Base-by-base conservation (phyloP, 2,329 filamentous ascomycete genomes). In the Aaosphaeria arxii region DNA sequence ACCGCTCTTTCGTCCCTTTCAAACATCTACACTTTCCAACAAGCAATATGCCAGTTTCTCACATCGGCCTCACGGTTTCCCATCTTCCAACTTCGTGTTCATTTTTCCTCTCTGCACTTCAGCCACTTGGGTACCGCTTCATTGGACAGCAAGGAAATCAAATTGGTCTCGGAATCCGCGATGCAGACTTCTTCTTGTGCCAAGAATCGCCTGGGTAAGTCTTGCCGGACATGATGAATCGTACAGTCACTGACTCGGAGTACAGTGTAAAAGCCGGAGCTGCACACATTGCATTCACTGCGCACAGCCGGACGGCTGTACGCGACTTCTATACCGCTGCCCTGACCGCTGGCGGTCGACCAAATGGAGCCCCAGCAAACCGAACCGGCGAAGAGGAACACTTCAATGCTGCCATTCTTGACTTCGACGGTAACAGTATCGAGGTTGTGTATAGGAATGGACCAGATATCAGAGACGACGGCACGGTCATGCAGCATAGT, bases 361-460 rank as follows among this genome's bases (percentile, higher is more conserved):
- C 82, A 28, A 80, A 83, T 59, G 80, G 80, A 32, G 74, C 81
- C 42, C 81, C 79, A 58, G 74, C 75, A 58, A 61, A 73, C 62
- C 74, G 81, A 48, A 78, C 80, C 62, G 70, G 74, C 13, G 73
- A 79, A 3, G 74, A 75, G 61, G 72, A 80, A 70, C 75, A 82
- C 74, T 77, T 84, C 71, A 85, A 82, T 53, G 82, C 83, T 42
- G 81, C 81, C 5, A 74, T 90, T 38, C 79, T 84, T 51, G 90
- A 95, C 69, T 79, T 89, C 46, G 89, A 95, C 72, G 88, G 88
- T 44, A 95, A 95, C 73, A 87, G 81, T 58, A 84, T 95, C 64
- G 88, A 94, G 64, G 87, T 89, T 30, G 82, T 91, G 43, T 87
- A 84, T 66, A 76, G 77, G 45, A 72, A 74, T 45, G 70, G 65